Evolutionary conservation across 1,284 basidiomycete genomes (phyloP), one percentile per base, ranked within the genome.

Genomic region (Trichosporon sp.): DNA sequence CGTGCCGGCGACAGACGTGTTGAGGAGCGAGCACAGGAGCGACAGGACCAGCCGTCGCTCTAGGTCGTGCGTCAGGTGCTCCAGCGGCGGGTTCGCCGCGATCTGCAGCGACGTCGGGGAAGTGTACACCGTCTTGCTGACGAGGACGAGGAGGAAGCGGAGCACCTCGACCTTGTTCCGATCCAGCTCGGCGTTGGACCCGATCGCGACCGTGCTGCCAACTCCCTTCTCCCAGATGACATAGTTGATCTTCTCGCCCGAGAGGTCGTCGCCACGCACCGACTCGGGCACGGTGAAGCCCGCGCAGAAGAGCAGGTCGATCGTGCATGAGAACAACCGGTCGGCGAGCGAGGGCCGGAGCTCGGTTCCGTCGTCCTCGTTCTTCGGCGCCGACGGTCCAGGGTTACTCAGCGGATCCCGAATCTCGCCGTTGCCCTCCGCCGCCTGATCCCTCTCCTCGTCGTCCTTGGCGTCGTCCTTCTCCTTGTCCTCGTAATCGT

Each of bases 301-400:
- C 76, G 92, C 95, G 78, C 92, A 94, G 83, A 96, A 97, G 48
- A 96, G 83, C 35, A 96, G 86, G 80, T 96, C 94, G 72, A 94
- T 88, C 6, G 92, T 85, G 73, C 90, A 90, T 76, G 87, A 89
- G 76, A 96, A 91, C 32, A 96, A 84, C 73, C 88, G 87, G 78
- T 95, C 92, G 1, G 90, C 91, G 1, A 95, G 84, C 8, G 91
- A 91, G 1, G 93, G 92, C 31, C 89, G 79, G 37, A 71, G 48
- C 37, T 89, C 78, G 78, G 87, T 74, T 32, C 79, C 73, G 6
- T 75, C 75, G 11, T 73, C 72, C 12, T 75, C 66, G 31, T 46
- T 40, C 11, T 71, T 66, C 21, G 66, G 38, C 21, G 68, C 69
- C n/a, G 46, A 26, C 1, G 67, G 71, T 0, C 54, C 72, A 4